These are phyloP conservation scores for Fraxinus nigra DNA, from an alignment of 305 asterid species.

Conservation along the genomic window DNA sequence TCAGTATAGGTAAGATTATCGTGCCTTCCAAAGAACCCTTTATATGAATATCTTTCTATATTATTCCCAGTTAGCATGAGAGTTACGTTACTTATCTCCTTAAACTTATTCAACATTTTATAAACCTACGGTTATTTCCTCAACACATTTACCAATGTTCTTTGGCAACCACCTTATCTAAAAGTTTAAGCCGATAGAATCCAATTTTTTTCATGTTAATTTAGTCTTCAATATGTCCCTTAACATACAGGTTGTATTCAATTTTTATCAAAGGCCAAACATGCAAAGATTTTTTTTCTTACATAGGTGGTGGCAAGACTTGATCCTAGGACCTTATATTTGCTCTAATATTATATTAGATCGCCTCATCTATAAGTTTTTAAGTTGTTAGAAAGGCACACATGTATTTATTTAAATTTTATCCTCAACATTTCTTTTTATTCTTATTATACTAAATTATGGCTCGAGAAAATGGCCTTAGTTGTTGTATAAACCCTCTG, in stretches of 20 bases:
- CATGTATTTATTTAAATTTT: neutral
- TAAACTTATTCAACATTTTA: neutral
- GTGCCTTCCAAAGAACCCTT: conserved; percentile 4
- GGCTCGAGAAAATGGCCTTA: neutral
- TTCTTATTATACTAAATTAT: neutral
- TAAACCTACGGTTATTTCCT: neutral
- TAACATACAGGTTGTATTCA: neutral
- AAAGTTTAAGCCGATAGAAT: neutral
- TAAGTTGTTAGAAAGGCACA: neutral
- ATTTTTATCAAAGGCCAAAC: neutral
- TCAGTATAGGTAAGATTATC: conserved; percentile 67
- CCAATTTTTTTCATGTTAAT: neutral
- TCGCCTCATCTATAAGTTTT: neutral
- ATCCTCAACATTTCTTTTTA: neutral
- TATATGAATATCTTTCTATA: neutral
- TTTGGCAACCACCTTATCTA: neutral
- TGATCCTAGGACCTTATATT: neutral
- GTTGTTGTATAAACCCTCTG: neutral
- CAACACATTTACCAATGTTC: neutral
- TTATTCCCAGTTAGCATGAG: conserved; percentile 5
- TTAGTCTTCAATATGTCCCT: neutral
- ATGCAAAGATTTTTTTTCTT: neutral
- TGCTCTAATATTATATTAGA: neutral
- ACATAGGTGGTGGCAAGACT: neutral
- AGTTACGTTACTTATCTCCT: neutral